These are phyloP conservation scores for Quercus parvula DNA, from an alignment of 306 rosid species.

Conservation along the genomic window DNA sequence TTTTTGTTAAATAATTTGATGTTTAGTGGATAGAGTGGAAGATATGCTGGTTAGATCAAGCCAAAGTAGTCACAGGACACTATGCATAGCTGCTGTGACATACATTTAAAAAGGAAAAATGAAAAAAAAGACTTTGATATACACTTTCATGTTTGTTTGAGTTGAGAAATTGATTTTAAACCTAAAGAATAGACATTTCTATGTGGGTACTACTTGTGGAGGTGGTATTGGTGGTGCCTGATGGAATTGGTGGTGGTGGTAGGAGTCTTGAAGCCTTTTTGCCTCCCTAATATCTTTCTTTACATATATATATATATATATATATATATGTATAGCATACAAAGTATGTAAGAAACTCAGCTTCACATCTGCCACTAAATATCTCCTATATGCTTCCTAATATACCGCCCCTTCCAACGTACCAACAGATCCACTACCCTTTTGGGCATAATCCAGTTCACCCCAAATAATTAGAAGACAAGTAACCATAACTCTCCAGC, in stretches of 20 bases:
- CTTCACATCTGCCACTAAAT: too few relatives aligned
- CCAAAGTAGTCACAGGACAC: background rate
- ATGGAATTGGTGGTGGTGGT: background rate
- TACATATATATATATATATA: too few relatives aligned
- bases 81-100: background rate
- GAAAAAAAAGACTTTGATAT: background rate
- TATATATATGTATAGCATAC: too few relatives aligned
- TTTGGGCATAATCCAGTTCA: too few relatives aligned
- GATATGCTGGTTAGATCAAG: background rate
- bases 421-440: too few relatives aligned
- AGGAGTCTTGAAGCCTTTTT: background rate
- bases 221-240: background rate
- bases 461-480: too few relatives aligned
- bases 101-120: background rate
- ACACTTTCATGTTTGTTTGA: background rate
- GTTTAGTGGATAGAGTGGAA: background rate
- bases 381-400: too few relatives aligned
- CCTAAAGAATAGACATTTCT: background rate
- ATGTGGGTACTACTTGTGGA: background rate
- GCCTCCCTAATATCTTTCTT: background rate
- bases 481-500: too few relatives aligned
- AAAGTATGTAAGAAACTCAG: too few relatives aligned
- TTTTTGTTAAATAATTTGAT: background rate
- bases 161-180: background rate
- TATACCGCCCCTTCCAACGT: too few relatives aligned